phyloP scores from a whole-genome alignment of 1,284 basidiomycete genomes.

The Apiotrichum veenhuisii region DNA sequence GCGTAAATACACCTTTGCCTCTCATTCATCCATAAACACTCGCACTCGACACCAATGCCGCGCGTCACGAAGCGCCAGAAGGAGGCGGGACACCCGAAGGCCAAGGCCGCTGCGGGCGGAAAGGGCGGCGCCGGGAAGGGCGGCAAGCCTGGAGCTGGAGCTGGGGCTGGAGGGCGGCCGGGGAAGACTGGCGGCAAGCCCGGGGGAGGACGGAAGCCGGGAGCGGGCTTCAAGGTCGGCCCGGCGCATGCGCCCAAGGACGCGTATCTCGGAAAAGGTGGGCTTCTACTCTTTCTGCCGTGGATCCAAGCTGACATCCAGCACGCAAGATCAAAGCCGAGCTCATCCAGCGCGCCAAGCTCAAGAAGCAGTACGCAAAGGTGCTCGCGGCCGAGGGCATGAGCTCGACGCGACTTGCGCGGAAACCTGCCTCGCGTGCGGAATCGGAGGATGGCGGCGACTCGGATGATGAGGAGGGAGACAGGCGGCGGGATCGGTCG shows the following conservation, averaged over 20 bases:
- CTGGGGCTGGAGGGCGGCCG: not conserved
- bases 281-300: slow-evolving; percentile 1
- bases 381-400: slow-evolving; percentile 51
- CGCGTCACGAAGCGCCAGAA: slow-evolving; percentile 40
- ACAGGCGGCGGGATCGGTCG: not conserved
- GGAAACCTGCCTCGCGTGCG: not conserved
- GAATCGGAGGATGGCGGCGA: no score
- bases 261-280: slow-evolving; percentile 51
- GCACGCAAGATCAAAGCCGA: slow-evolving; percentile 55
- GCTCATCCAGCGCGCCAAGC: slow-evolving; percentile 54
- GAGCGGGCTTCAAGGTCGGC: slow-evolving; percentile 39
- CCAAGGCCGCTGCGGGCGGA: slow-evolving; percentile 15
- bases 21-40: no score
- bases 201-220: not conserved
- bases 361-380: slow-evolving; percentile 54
- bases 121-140: slow-evolving; percentile 1
- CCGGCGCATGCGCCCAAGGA: slow-evolving; percentile 44
- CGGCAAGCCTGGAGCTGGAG: slow-evolving; percentile 1
- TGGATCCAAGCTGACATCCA: slow-evolving; percentile 14
- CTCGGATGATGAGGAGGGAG: not conserved
- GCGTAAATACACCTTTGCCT: no score
- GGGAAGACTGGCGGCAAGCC: not conserved
- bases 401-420: slow-evolving; percentile 34
- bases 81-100: slow-evolving; percentile 25
- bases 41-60: slow-evolving; percentile 31